Percentiles rank a stretch among this genome's conserved stretches.
Evolutionary conservation across 148 eudicot genomes (phyloP).

Genomic region (Euryodendron excelsum): DNA sequence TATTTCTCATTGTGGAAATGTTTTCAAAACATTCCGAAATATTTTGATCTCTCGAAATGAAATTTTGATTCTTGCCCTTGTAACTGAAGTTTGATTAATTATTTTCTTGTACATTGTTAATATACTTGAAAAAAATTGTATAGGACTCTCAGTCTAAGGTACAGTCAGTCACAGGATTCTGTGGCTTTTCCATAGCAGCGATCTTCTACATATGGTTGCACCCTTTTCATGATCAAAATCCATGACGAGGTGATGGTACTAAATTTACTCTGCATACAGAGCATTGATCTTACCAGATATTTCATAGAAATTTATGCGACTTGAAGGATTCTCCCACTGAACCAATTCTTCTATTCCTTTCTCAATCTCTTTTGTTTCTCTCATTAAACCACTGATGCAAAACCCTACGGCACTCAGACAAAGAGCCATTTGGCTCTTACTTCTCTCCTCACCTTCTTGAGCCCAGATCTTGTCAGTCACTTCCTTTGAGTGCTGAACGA

Average conservation of each 20-base stretch:
- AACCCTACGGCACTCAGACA: slow-evolving; percentile 31
- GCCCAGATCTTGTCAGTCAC: slow-evolving; percentile 12
- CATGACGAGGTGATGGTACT: slow-evolving; percentile 4
- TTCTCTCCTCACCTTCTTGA: slow-evolving; percentile 13
- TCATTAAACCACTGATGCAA: slow-evolving; percentile 35
- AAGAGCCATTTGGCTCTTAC: slow-evolving; percentile 20
- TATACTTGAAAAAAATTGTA: neutral
- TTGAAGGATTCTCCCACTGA: slow-evolving; percentile 33
- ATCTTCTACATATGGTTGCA: neutral
- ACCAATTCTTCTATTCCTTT: slow-evolving; percentile 28
- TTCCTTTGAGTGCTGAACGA: slow-evolving; percentile 24
- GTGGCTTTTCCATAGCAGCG: neutral
- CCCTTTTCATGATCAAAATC: neutral
- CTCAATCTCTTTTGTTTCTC: slow-evolving; percentile 35
- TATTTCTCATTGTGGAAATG: too few species aligned
- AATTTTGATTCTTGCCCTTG: too few species aligned
- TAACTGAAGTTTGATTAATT: neutral
- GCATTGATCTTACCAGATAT: neutral
- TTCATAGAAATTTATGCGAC: slow-evolving; percentile 20
- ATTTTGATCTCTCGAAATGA: too few species aligned
- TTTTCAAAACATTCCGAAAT: too few species aligned
- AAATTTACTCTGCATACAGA: neutral
- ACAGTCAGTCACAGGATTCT: neutral
- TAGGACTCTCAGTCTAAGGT: neutral
- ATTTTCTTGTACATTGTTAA: neutral